Conservation (phyloP, 1,139 yeast species). For the Kodamaea ohmeri region DNA sequence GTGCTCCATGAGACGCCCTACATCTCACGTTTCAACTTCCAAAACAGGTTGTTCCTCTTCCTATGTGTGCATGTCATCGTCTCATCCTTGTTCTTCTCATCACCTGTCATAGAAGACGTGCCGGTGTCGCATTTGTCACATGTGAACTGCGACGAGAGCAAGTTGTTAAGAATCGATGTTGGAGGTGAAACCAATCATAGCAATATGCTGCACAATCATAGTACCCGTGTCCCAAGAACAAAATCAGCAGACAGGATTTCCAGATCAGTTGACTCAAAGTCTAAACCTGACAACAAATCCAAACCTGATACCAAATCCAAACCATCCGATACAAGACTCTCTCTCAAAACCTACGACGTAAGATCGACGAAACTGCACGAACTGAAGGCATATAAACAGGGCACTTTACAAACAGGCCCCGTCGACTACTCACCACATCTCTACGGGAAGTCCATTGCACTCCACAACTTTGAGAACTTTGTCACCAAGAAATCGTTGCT, state of each 20-base stretch:
- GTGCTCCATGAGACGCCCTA: conserved; percentile 13
- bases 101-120: conserved; percentile 14
- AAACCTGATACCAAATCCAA: no score
- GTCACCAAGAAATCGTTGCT: conserved; percentile 24
- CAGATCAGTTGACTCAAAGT: no score
- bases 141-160: conserved; percentile 18
- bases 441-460: conserved; percentile 39
- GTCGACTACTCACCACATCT: conserved; percentile 1
- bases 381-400: no score
- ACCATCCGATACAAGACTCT: no score
- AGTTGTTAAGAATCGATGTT: conserved; percentile 14
- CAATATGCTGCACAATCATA: neutral
- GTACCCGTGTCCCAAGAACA: no score
- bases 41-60: conserved; percentile 35
- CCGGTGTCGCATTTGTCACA: conserved; percentile 7
- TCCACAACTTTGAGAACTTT: conserved; percentile 56
- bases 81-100: conserved; percentile 26
- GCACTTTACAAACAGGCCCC: no score
- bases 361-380: no score
- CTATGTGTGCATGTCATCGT: conserved; percentile 43
- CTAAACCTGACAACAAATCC: no score
- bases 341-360: no score
- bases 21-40: conserved; percentile 17
- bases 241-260: neutral
- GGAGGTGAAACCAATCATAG: neutral